These are phyloP conservation scores for Artemisia tridentata DNA, from an alignment of 129 eudicot genomes.

Conservation along the genomic window DNA sequence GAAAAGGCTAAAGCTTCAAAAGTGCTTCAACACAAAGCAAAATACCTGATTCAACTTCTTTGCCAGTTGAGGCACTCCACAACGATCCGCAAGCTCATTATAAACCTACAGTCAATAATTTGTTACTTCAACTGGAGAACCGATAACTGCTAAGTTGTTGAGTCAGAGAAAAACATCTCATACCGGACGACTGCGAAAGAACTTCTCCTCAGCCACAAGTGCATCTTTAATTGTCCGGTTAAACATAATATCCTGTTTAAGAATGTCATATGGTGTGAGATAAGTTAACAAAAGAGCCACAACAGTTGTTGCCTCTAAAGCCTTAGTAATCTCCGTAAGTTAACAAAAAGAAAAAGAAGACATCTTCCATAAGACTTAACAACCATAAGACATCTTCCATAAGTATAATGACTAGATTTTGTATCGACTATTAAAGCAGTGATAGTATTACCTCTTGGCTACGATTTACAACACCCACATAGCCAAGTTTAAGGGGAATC, in stretches of 20 bases:
- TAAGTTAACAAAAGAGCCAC: slow-evolving; percentile 11
- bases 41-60: slow-evolving; percentile 93
- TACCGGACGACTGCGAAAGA: slow-evolving; percentile 95
- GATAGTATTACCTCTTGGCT: slow-evolving; percentile 81
- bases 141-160: neutral
- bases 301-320: neutral
- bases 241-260: slow-evolving; percentile 64
- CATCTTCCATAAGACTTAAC: neutral
- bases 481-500: slow-evolving; percentile 90
- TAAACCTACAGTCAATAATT: slow-evolving; percentile 55
- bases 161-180: slow-evolving; percentile 4
- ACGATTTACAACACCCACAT: slow-evolving; percentile 95
- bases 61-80: slow-evolving; percentile 96
- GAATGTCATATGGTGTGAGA: slow-evolving; percentile 3
- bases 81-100: slow-evolving; percentile 88
- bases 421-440: neutral
- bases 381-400: neutral
- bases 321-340: neutral
- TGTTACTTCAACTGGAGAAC: slow-evolving; percentile 1
- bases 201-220: slow-evolving; percentile 94
- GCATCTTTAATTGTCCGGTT: slow-evolving; percentile 91
- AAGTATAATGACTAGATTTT: neutral
- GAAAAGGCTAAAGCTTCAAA: neutral
- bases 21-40: neutral
- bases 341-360: neutral